Conservation (phyloP, 139 green algal genomes). For the Eudorina sp. region DNA sequence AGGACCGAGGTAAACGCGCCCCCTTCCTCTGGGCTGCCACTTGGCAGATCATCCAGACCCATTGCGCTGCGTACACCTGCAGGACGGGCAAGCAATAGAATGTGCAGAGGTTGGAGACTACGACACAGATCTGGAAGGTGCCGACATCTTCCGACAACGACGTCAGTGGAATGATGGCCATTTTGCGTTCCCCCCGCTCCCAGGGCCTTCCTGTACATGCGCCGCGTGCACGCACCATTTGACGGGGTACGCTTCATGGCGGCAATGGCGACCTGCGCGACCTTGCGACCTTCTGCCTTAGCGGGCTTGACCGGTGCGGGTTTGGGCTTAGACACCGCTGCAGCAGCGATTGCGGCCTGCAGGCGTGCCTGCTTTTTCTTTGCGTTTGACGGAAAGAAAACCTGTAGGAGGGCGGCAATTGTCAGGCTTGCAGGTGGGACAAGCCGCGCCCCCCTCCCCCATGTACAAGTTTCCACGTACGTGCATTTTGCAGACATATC, state of each 20-base stretch:
- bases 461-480: not conserved
- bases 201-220: too few species aligned
- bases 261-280: constrained; percentile 1
- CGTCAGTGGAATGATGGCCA: not conserved
- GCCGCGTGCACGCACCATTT: not conserved
- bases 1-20: too few species aligned
- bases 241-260: constrained; percentile 13
- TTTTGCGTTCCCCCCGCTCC: too few species aligned
- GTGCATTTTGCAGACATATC: constrained; percentile 45
- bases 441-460: not conserved
- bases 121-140: not conserved
- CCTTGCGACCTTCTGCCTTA: not conserved
- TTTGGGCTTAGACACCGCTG: not conserved
- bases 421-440: not conserved
- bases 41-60: too few species aligned
- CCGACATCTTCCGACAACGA: not conserved
- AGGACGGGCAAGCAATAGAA: not conserved
- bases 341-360: not conserved
- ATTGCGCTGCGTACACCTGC: not conserved
- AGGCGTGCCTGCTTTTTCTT: constrained; percentile 26
- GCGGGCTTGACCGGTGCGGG: not conserved
- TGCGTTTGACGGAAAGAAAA: constrained; percentile 14
- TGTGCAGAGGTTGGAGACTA: not conserved
- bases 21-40: too few species aligned
- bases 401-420: not conserved